Evolutionary conservation across 441 rosid genomes (phyloP).

Genomic region (Mallotus repandus): DNA sequence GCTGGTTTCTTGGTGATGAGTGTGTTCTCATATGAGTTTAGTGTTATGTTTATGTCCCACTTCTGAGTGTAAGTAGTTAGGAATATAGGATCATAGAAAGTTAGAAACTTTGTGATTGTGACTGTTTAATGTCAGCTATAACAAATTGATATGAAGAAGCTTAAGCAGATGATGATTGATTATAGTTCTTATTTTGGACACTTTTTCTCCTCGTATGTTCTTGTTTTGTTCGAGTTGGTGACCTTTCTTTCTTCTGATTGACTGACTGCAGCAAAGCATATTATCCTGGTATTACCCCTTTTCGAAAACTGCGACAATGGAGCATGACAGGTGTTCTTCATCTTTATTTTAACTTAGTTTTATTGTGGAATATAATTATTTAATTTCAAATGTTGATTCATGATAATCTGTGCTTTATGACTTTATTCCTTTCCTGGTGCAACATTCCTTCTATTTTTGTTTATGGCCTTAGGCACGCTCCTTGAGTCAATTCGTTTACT

Average conservation of each 20-base stretch:
- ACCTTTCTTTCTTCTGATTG: background rate
- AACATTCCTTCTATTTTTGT: background rate
- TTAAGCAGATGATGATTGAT: background rate
- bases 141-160: background rate
- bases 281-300: background rate
- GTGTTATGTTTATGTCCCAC: background rate
- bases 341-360: background rate
- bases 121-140: background rate
- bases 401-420: background rate
- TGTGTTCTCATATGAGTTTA: background rate
- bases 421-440: background rate
- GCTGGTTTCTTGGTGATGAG: background rate
- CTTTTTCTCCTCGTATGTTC: background rate
- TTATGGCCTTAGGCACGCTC: background rate
- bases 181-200: background rate
- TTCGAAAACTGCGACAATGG: conserved; percentile 11
- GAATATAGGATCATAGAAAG: background rate
- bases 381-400: background rate
- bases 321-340: conserved; percentile 11
- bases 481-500: background rate
- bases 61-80: background rate
- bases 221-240: background rate
- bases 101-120: too few species aligned
- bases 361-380: background rate
- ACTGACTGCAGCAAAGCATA: background rate